Evolutionary conservation across 202 grass and related monocot species (phyloP).

Genomic region (Miscanthus sacchariflorus): DNA sequence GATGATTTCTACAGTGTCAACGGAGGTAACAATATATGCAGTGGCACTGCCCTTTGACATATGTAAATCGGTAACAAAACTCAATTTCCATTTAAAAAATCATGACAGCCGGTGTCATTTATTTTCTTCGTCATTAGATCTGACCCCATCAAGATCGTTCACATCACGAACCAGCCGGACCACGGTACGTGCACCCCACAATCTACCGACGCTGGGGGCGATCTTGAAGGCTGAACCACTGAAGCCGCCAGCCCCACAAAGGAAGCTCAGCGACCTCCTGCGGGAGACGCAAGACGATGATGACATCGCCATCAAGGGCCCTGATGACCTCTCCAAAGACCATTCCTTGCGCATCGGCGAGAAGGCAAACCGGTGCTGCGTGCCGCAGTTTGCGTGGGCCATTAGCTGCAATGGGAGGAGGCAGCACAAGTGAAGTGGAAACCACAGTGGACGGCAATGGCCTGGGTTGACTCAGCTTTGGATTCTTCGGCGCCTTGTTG

Average conservation of each 20-base stretch:
- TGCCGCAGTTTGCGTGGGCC: conserved; percentile 27
- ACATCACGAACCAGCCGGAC: conserved; percentile 18
- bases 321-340: not conserved
- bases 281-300: conserved; percentile 39
- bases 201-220: conserved; percentile 42
- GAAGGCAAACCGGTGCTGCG: conserved; percentile 35
- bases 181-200: not conserved
- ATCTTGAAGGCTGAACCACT: conserved; percentile 47
- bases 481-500: conserved; percentile 13
- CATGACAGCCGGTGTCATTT: not conserved
- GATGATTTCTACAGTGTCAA: conserved; percentile 93
- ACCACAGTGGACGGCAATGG: not conserved
- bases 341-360: not conserved
- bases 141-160: conserved; percentile 47
- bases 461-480: not conserved
- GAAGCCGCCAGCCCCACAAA: not conserved
- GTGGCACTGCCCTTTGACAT: not conserved
- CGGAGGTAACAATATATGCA: conserved; percentile 63
- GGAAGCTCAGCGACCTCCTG: conserved; percentile 50
- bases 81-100: not conserved
- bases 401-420: conserved; percentile 42
- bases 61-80: not conserved
- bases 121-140: conserved; percentile 29
- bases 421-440: not conserved
- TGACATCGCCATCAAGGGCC: not conserved